Conservation (phyloP, 306 rosid species). For the Alnus glutinosa region DNA sequence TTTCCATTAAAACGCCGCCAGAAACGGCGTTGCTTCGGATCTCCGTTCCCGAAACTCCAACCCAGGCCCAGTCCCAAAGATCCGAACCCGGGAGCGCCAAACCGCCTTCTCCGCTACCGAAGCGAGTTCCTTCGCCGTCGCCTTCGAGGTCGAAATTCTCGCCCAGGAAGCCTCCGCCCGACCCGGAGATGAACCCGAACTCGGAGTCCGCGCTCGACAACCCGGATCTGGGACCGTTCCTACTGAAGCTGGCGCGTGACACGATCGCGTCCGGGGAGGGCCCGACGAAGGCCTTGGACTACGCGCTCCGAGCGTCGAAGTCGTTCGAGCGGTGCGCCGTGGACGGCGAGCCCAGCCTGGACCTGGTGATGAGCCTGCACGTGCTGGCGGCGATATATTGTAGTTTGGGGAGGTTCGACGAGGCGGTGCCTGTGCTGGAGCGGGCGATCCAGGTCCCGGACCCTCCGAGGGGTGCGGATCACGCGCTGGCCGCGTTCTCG, state of each 20-base stretch:
- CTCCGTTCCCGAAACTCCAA: conserved; percentile 49
- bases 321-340: conserved; percentile 92
- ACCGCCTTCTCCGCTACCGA: conserved; percentile 74
- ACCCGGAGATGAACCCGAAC: conserved; percentile 24
- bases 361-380: conserved; percentile 94
- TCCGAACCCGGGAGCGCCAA: conserved; percentile 42
- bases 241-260: conserved; percentile 83
- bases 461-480: conserved; percentile 63
- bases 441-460: conserved; percentile 86
- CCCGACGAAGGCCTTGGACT: conserved; percentile 81
- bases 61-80: conserved; percentile 48
- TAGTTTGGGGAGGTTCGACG: conserved; percentile 89
- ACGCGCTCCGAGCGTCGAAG: conserved; percentile 79
- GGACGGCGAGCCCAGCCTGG: conserved; percentile 82
- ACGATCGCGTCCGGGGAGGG: conserved; percentile 97
- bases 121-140: conserved; percentile 74
- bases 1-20: conserved; percentile 75
- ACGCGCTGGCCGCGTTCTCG: conserved; percentile 93
- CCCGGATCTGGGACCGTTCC: conserved; percentile 98
- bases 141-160: conserved; percentile 75
- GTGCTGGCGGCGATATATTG: conserved; percentile 94
- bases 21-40: conserved; percentile 62
- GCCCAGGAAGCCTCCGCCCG: conserved; percentile 65
- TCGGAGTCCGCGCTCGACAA: conserved; percentile 81
- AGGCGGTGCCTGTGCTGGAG: conserved; percentile 90